Evolutionary conservation across 768 basidiomycete genomes (phyloP).

Genomic region (Amanita pseudoporphyria): DNA sequence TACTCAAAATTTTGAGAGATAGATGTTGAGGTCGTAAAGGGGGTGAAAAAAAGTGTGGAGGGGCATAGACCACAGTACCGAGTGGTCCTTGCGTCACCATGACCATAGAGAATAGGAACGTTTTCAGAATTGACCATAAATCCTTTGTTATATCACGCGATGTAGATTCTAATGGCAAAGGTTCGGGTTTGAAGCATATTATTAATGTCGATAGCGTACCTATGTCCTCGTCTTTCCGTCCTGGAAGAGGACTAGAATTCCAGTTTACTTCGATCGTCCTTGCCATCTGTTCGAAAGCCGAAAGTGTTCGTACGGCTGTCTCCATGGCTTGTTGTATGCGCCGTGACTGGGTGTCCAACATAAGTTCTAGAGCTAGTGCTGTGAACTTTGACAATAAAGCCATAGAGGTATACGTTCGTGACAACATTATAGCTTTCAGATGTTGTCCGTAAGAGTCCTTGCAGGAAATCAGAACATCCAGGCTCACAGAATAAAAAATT

Average conservation of each 20-base stretch:
- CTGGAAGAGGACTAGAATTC: conserved; percentile 30
- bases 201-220: conserved; percentile 14
- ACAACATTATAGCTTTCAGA: conserved; percentile 17
- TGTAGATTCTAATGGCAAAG: conserved; percentile 26
- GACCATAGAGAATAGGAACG: conserved; percentile 60
- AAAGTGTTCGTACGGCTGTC: conserved; percentile 22
- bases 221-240: conserved; percentile 22
- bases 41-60: conserved; percentile 20
- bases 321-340: conserved; percentile 20
- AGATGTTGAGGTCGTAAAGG: no score
- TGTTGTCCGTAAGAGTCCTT: conserved; percentile 17
- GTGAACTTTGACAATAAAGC: conserved; percentile 25
- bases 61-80: conserved; percentile 41
- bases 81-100: conserved; percentile 62
- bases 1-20: conserved; percentile 43
- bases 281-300: conserved; percentile 28
- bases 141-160: conserved; percentile 35
- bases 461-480: conserved; percentile 2
- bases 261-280: no score
- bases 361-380: conserved; percentile 23
- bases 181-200: conserved; percentile 4
- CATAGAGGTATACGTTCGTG: conserved; percentile 14
- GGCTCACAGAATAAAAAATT: no score
- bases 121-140: conserved; percentile 65
- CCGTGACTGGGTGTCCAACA: conserved; percentile 24